These are phyloP conservation scores for Diaporthe sp. DNA, from an alignment of 2,329 filamentous ascomycete species.

Conservation along the genomic window DNA sequence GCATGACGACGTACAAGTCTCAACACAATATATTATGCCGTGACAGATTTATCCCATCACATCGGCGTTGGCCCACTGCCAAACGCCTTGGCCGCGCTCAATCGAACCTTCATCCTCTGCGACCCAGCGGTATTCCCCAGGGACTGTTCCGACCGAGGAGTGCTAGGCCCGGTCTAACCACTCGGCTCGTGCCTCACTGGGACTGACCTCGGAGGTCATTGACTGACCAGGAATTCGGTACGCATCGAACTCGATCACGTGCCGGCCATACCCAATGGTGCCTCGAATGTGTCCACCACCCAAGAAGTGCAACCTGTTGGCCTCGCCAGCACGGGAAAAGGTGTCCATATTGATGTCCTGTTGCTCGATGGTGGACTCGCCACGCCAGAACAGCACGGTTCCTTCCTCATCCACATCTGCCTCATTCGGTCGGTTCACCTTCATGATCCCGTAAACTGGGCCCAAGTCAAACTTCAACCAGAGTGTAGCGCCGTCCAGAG, in stretches of 20 bases:
- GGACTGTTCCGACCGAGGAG: neutral
- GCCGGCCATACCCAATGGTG: neutral
- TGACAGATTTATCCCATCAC: neutral
- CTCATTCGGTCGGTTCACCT: constrained; percentile 53
- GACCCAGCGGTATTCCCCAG: neutral
- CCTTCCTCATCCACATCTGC: constrained; percentile 46
- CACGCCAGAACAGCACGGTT: constrained; percentile 55
- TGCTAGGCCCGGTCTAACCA: constrained; percentile 12
- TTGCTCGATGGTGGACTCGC: constrained; percentile 47
- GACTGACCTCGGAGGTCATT: constrained; percentile 38
- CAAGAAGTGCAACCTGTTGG: constrained; percentile 54
- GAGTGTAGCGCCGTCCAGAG: constrained; percentile 54
- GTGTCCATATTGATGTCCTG: constrained; percentile 33
- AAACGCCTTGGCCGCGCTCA: neutral
- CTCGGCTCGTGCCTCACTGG: constrained; percentile 29
- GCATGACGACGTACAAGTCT: too few species aligned
- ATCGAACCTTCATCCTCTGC: neutral
- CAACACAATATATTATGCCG: neutral
- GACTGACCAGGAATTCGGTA: constrained; percentile 45
- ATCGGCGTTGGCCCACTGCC: too few species aligned
- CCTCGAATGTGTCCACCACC: constrained; percentile 55
- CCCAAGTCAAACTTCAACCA: constrained; percentile 64
- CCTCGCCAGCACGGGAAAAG: constrained; percentile 46
- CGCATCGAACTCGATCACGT: constrained; percentile 48
- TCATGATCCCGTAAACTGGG: constrained; percentile 58